Percentiles rank a stretch among this genome's conserved stretches.
These are phyloP conservation scores for Leptomonas pyrrhocoris DNA, from an alignment of 208 protist genomes.

Conservation along the genomic window DNA sequence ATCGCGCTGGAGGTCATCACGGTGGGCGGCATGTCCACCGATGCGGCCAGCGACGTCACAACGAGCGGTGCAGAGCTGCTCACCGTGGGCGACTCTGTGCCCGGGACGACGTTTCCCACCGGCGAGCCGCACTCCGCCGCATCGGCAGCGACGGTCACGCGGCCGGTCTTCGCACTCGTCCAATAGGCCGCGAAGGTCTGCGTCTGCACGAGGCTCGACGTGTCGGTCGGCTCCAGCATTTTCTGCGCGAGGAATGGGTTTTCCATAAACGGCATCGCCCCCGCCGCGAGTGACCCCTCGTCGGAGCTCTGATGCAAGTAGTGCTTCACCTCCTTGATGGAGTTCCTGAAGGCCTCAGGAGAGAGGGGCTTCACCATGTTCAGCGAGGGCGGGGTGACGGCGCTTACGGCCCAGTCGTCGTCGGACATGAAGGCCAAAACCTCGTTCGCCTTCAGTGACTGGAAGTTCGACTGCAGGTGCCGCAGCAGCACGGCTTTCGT, in stretches of 20 bases:
- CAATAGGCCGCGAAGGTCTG: slow-evolving; percentile 64
- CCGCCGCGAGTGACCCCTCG: slow-evolving; percentile 26
- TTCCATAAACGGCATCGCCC: slow-evolving; percentile 39
- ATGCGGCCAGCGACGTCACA: slow-evolving; percentile 26
- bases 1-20: slow-evolving; percentile 63
- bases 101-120: slow-evolving; percentile 20
- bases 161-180: slow-evolving; percentile 27
- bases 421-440: slow-evolving; percentile 73
- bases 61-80: background rate
- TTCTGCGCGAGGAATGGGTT: slow-evolving; percentile 78
- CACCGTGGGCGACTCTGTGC: slow-evolving; percentile 1
- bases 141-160: background rate
- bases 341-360: slow-evolving; percentile 46
- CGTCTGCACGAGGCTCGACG: slow-evolving; percentile 52
- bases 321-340: slow-evolving; percentile 61
- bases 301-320: slow-evolving; percentile 55
- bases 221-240: slow-evolving; percentile 75
- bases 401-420: slow-evolving; percentile 59
- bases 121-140: background rate
- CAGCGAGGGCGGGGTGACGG: slow-evolving; percentile 50
- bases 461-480: slow-evolving; percentile 60
- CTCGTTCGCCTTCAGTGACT: slow-evolving; percentile 59
- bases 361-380: slow-evolving; percentile 67
- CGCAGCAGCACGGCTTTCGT: slow-evolving; percentile 52
- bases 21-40: slow-evolving; percentile 38